These are phyloP conservation scores for Penicillium freii DNA, from an alignment of 2,329 filamentous ascomycete genomes.

Conservation along the genomic window DNA sequence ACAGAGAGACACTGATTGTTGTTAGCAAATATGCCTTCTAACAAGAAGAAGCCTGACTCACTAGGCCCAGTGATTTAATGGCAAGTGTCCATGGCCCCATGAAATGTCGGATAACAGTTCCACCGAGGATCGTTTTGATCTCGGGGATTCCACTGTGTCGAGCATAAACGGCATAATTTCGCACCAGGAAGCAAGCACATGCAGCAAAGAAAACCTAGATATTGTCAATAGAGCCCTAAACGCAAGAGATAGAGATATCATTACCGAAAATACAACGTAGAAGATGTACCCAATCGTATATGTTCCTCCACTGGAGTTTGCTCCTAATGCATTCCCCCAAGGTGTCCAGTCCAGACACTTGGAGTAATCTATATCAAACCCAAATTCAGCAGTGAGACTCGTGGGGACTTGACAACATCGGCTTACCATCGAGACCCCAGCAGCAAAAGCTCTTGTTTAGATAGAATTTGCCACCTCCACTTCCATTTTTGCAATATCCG, in stretches of 20 bases:
- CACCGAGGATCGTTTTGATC: slow-evolving; percentile 93
- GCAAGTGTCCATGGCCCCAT: slow-evolving; percentile 83
- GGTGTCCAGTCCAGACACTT: slow-evolving; percentile 84
- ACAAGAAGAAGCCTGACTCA: slow-evolving; percentile 42
- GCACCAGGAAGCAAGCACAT: slow-evolving; percentile 74
- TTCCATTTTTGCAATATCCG: slow-evolving; percentile 75
- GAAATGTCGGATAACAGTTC: slow-evolving; percentile 87
- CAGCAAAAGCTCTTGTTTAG: slow-evolving; percentile 91
- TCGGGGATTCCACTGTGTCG: slow-evolving; percentile 96
- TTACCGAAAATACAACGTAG: slow-evolving; percentile 78
- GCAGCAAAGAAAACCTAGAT: slow-evolving; percentile 71
- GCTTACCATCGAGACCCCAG: slow-evolving; percentile 72
- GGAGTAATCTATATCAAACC: slow-evolving; percentile 55
- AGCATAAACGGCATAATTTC: slow-evolving; percentile 80
- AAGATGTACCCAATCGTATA: slow-evolving; percentile 87
- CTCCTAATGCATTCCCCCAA: slow-evolving; percentile 74
- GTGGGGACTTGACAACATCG: background rate
- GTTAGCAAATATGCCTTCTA: slow-evolving; percentile 16
- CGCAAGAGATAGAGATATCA: slow-evolving; percentile 27
- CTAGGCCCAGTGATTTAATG: slow-evolving; percentile 85
- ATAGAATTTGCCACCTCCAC: slow-evolving; percentile 83
- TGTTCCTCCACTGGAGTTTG: slow-evolving; percentile 63
- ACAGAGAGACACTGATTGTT: slow-evolving; percentile 74
- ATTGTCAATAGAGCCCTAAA: slow-evolving; percentile 22
- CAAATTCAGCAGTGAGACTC: slow-evolving; percentile 15